Conservation (phyloP, 225 moss, liverwort and hornwort species). For the Takakia lepidozioides region DNA sequence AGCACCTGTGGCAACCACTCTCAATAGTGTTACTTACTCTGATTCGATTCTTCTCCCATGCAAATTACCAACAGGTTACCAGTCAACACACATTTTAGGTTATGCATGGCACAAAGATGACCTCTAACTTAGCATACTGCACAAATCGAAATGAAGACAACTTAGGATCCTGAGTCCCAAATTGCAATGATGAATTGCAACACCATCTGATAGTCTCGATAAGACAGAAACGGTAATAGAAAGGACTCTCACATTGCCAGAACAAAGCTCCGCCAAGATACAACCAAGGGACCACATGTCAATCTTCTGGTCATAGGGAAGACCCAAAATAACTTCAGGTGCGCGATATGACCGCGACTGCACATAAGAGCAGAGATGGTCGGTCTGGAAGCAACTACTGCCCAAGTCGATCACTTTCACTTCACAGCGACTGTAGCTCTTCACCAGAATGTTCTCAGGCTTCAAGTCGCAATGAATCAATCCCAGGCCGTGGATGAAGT, state of each 20-base stretch:
- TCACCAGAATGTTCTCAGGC: conserved; percentile 95
- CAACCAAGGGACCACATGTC: conserved; percentile 65
- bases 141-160: too few species aligned
- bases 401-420: conserved; percentile 99
- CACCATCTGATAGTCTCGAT: too few species aligned
- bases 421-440: conserved; percentile 98
- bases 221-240: too few species aligned
- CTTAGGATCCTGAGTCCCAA: too few species aligned
- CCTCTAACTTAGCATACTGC: too few species aligned
- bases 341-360: conserved; percentile 96
- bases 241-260: conserved; percentile 67
- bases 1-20: conserved; percentile 56
- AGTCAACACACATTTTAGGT: too few species aligned
- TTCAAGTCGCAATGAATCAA: conserved; percentile 92
- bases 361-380: conserved; percentile 99
- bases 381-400: conserved; percentile 99
- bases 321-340: conserved; percentile 92
- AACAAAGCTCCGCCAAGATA: conserved; percentile 65
- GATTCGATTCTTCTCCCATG: too few species aligned
- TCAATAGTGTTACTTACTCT: too few species aligned
- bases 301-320: conserved; percentile 66
- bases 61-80: too few species aligned
- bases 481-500: conserved; percentile 73
- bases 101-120: too few species aligned
- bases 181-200: too few species aligned